Base-by-base conservation (phyloP, 2,329 filamentous ascomycete genomes). In the Leptosphaerulina australis region DNA sequence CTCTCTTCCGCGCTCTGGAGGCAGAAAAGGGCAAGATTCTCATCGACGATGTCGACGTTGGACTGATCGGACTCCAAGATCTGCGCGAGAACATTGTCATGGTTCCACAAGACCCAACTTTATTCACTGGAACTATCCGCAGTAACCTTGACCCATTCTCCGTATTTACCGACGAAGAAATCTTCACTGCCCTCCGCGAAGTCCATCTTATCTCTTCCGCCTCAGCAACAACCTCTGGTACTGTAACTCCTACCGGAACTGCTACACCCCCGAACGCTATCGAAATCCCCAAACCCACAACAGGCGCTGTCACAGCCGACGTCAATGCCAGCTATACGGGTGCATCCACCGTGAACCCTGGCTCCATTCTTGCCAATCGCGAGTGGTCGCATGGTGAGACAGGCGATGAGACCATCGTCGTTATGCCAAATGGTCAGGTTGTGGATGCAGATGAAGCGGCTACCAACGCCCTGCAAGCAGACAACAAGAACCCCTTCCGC, bases 401-500 rank as follows among this genome's bases (percentile, higher is more conserved):
- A 11, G 45, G 50, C 14, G 63, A 71, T 22, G 68, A 68, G 33
- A 66, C 68, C 1, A 55, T 71, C n/a, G 50, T 71, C 7, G 59
- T 60, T 21, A 65, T 70, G 47, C 66, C 69, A 3, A 58, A 63
- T n/a, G 62, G 62, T 24, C 60, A 52, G 12, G 62, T 67, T 3
- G 63, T 70, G 18, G 72, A 69, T 18, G 52, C 56, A 35, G 56
- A 54, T n/a, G 50, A 44, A 9, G 51, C 61, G 33, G 50, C 63
- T 49, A 21, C n/a, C 4, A 63, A 72, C 50, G 54, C 69, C 43
- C 60, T 66, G 33, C 63, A 82, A 7, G 72, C 82, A 12, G 87
- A 89, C 45, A 99, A 99, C 81, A 96, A 95, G 76, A 99, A 97
- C 71, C 79, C 96, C 50, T 97, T 99, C 82, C 80, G 88, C 34